phyloP scores from a whole-genome alignment of 164 flowering plant species.

The Vitis amurensis region DNA sequence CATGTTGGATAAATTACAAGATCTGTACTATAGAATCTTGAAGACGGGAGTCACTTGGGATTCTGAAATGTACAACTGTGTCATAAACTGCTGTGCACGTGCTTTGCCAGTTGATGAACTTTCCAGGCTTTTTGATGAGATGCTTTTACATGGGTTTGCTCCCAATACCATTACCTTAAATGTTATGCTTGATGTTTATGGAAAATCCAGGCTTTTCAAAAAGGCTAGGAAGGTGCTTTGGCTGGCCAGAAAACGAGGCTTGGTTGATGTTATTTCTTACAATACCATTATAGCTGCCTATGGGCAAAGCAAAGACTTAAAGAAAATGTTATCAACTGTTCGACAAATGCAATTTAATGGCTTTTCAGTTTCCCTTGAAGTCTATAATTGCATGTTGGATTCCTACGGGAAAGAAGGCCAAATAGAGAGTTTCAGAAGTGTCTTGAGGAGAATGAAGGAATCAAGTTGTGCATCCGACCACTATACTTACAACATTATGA shows the following conservation, averaged over 20 bases:
- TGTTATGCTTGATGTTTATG: slow-evolving; percentile 79
- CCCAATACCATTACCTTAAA: slow-evolving; percentile 74
- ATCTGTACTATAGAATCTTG: slow-evolving; percentile 59
- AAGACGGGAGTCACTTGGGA: slow-evolving; percentile 72
- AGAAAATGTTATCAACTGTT: slow-evolving; percentile 57
- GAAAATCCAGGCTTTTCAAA: slow-evolving; percentile 67
- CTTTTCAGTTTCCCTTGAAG: slow-evolving; percentile 84
- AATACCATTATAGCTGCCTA: slow-evolving; percentile 89
- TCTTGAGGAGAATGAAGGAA: slow-evolving; percentile 66
- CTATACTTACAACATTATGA: slow-evolving; percentile 81
- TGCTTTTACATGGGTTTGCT: slow-evolving; percentile 59
- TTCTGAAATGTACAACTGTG: slow-evolving; percentile 84
- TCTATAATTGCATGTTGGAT: slow-evolving; percentile 88
- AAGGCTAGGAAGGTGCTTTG: slow-evolving; percentile 62
- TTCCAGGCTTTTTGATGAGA: slow-evolving; percentile 73
- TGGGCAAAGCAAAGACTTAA: slow-evolving; percentile 64
- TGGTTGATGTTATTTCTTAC: slow-evolving; percentile 76
- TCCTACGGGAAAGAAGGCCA: slow-evolving; percentile 82
- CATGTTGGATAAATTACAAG: slow-evolving; percentile 56
- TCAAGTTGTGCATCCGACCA: slow-evolving; percentile 53
- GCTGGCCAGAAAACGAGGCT: slow-evolving; percentile 64
- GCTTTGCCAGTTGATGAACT: slow-evolving; percentile 93
- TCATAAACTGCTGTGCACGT: slow-evolving; percentile 86
- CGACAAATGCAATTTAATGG: slow-evolving; percentile 71
- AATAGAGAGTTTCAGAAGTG: slow-evolving; percentile 61